Evolutionary conservation across 805 yeast species (phyloP).

Genomic region (Sugiyamaella mastotermitis): DNA sequence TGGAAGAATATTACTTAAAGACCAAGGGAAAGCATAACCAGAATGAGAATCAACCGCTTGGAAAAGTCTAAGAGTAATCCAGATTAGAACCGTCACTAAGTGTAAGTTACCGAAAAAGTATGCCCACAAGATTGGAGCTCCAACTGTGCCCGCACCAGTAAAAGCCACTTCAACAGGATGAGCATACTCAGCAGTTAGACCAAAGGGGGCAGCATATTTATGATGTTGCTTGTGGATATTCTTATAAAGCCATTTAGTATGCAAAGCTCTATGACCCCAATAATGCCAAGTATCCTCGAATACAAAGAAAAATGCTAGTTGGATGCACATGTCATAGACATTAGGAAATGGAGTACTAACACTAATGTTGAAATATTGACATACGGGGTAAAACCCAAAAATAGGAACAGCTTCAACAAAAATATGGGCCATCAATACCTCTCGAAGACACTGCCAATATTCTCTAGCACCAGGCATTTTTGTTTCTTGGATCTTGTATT

Average conservation of each 20-base stretch:
- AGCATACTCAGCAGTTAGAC: slow-evolving; percentile 95
- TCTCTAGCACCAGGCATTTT: slow-evolving; percentile 74
- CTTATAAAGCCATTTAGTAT: slow-evolving; percentile 75
- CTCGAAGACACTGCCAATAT: slow-evolving; percentile 86
- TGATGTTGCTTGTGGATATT: slow-evolving; percentile 96
- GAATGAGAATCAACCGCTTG: slow-evolving; percentile 98
- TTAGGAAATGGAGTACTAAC: slow-evolving; percentile 82
- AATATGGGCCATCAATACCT: slow-evolving; percentile 80
- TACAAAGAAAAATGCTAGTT: slow-evolving; percentile 71
- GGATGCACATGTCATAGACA: slow-evolving; percentile 48
- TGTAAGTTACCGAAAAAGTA: slow-evolving; percentile 71
- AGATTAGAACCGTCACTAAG: slow-evolving; percentile 74
- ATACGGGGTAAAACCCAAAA: slow-evolving; percentile 94
- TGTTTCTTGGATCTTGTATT: slow-evolving; percentile 83
- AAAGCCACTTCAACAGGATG: slow-evolving; percentile 91
- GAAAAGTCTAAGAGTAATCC: slow-evolving; percentile 83
- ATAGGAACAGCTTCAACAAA: slow-evolving; percentile 93
- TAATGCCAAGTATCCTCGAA: slow-evolving; percentile 96
- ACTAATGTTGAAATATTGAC: slow-evolving; percentile 70
- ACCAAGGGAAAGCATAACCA: slow-evolving; percentile 97
- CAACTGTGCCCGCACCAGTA: slow-evolving; percentile 93
- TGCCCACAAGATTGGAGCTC: slow-evolving; percentile 83
- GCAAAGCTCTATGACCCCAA: slow-evolving; percentile 88
- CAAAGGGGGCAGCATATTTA: slow-evolving; percentile 96
- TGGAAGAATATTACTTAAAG: slow-evolving; percentile 84